phyloP scores from a whole-genome alignment of 352 stramenopile species.

The Pythium insidiosum region DNA sequence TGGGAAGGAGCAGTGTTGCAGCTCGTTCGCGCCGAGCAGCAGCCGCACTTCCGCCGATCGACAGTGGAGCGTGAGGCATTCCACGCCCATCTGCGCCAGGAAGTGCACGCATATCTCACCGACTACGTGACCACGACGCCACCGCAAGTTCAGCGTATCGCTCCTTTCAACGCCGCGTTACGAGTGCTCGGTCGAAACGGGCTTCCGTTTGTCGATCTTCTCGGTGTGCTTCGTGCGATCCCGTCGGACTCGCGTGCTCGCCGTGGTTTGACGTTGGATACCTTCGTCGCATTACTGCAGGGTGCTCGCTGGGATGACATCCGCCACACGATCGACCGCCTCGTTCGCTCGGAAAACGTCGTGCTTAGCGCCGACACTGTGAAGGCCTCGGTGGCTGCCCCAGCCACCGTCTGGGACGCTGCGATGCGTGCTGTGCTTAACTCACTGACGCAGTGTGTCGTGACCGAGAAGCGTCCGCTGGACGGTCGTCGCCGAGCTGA shows the following conservation, averaged over 20 bases:
- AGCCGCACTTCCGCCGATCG: slow-evolving; percentile 56
- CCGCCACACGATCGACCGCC: slow-evolving; percentile 44
- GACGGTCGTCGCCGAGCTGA: slow-evolving; percentile 30
- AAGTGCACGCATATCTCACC: slow-evolving; percentile 33
- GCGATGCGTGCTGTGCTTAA: slow-evolving; percentile 54
- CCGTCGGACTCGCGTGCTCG: slow-evolving; percentile 40
- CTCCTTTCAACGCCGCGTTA: slow-evolving; percentile 58
- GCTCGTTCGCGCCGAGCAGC: slow-evolving; percentile 40
- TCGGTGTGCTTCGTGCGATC: slow-evolving; percentile 41
- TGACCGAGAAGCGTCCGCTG: slow-evolving; percentile 29
- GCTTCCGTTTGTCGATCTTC: slow-evolving; percentile 41
- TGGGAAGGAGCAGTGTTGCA: slow-evolving; percentile 53
- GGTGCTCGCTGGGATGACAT: slow-evolving; percentile 63
- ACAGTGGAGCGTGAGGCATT: slow-evolving; percentile 35
- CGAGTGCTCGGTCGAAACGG: slow-evolving; percentile 46
- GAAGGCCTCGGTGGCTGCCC: background rate
- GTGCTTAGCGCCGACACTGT: background rate
- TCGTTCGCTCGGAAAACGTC: slow-evolving; percentile 40
- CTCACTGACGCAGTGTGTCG: slow-evolving; percentile 54
- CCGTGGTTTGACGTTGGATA: slow-evolving; percentile 36
- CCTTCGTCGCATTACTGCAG: slow-evolving; percentile 49
- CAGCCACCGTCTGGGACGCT: slow-evolving; percentile 33
- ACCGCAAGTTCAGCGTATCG: slow-evolving; percentile 11
- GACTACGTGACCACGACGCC: slow-evolving; percentile 30
- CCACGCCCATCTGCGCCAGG: slow-evolving; percentile 27